Evolutionary conservation across 805 yeast genomes (phyloP).

Genomic region (Myxozyma sirexii): DNA sequence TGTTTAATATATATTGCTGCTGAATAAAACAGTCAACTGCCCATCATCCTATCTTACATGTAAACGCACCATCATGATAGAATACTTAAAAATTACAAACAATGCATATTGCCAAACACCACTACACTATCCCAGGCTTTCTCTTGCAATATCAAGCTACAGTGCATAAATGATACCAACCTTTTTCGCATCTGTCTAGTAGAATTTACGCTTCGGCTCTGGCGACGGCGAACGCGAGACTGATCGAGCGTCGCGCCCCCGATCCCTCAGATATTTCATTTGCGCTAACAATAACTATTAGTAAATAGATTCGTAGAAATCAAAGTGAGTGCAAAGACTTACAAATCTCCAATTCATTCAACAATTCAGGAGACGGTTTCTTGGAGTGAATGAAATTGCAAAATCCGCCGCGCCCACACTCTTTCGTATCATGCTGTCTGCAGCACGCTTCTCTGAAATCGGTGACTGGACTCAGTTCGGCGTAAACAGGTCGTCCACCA

Average conservation of each 20-base stretch:
- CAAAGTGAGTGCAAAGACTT: conserved; percentile 37
- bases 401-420: conserved; percentile 76
- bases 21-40: neutral
- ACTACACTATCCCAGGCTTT: neutral
- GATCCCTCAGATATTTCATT: conserved; percentile 21
- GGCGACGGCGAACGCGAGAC: conserved; percentile 36
- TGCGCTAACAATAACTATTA: conserved; percentile 14
- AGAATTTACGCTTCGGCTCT: conserved; percentile 32
- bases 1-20: neutral
- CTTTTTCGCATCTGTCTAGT: neutral
- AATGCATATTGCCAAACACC: conserved; percentile 1
- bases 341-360: conserved; percentile 48
- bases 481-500: conserved; percentile 72
- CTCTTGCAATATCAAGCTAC: neutral
- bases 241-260: conserved; percentile 33
- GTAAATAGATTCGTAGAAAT: neutral
- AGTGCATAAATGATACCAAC: neutral
- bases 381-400: conserved; percentile 88
- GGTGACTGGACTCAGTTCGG: conserved; percentile 75
- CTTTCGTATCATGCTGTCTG: conserved; percentile 62
- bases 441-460: conserved; percentile 75
- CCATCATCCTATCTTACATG: conserved; percentile 1
- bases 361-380: conserved; percentile 53
- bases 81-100: neutral
- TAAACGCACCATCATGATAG: neutral